Base-by-base conservation (phyloP, 257 asterid species). In the Voacanga thouarsii region DNA sequence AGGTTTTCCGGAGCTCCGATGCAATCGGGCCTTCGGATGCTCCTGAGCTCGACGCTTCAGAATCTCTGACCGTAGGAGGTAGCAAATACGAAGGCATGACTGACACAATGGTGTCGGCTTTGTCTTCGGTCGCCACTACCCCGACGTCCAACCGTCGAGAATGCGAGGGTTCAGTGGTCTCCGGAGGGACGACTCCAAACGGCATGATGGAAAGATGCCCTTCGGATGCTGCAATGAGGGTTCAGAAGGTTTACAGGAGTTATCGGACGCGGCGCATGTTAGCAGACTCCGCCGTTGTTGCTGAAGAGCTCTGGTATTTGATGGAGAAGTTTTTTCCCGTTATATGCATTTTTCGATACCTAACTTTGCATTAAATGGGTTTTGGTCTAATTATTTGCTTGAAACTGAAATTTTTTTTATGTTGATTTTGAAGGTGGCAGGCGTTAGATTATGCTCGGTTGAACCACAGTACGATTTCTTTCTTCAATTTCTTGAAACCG, bases 231-330 rank as follows among this genome's bases (percentile, higher is more conserved):
- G 99, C 97, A 41, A 92, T 86, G 97, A 88, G 77, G 78, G 79
- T 95, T 47, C 99, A 93, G 91, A 95, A 95, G 92, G 94, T 85
- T 66, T 95, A 95, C 72, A 82, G 98, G 82, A 81, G 99, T 66
- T 93, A 95, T 47, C 96, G 98, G 47, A 95, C 98, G 7, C 91
- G 97, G 74, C 97, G 99, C 79, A 95, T 90, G 98, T 84, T 93
- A 83, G 99, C 99, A 0, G 99, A 95, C 81, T 91, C 97, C 64
- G 98, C 99, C 56, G 96, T 95, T 43, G 97, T 95, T 56, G 98
- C 91, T 16, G 99, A 90, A 83, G 97, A 92, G 82, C 92, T 95
- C 72, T 93, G 98, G 99, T 94, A 80, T 41, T 67, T 67, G 3
- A 1, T 69, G n/a, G 10, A 21, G 55, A 23, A 23, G 53, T 68